A percentile compares a stretch with the other conserved stretches of the same genome.
These are phyloP conservation scores for Cucumis sativus DNA, from an alignment of 306 rosid genomes.

Conservation along the genomic window DNA sequence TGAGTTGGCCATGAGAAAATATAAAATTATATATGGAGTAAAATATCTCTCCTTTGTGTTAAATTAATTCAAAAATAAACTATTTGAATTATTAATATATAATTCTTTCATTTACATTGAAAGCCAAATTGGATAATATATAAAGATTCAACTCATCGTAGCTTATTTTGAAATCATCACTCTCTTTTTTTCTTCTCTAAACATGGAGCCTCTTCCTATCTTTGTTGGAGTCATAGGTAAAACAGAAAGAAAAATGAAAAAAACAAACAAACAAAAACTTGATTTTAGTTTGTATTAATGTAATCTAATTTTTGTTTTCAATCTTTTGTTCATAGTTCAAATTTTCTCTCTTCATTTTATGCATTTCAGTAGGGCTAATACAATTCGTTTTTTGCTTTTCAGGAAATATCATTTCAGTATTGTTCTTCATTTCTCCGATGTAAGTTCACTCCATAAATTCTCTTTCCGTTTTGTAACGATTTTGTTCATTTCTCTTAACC, in stretches of 20 bases:
- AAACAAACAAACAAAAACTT: too few species aligned
- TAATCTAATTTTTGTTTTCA: too few species aligned
- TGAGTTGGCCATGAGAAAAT: neutral
- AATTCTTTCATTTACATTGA: neutral
- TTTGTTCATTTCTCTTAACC: neutral
- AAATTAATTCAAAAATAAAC: neutral
- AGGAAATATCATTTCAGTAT: neutral
- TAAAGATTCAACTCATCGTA: neutral
- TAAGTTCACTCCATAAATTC: neutral
- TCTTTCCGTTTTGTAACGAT: neutral
- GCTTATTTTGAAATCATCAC: neutral
- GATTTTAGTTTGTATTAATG: too few species aligned
- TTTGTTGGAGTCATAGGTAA: conserved; percentile 5
- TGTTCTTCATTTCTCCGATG: neutral
- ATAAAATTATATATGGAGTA: neutral
- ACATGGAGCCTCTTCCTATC: neutral
- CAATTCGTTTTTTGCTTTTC: neutral
- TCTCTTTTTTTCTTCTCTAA: neutral
- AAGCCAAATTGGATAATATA: neutral
- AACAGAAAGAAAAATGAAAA: too few species aligned
- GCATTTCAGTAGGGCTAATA: neutral
- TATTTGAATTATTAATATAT: neutral
- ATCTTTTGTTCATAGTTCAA: neutral
- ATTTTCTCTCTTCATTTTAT: neutral
- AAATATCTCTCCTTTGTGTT: neutral